A percentile compares a stretch with the other conserved stretches of the same genome.
These are phyloP conservation scores for Pueraria montana DNA, from an alignment of 306 rosid species.

Conservation along the genomic window DNA sequence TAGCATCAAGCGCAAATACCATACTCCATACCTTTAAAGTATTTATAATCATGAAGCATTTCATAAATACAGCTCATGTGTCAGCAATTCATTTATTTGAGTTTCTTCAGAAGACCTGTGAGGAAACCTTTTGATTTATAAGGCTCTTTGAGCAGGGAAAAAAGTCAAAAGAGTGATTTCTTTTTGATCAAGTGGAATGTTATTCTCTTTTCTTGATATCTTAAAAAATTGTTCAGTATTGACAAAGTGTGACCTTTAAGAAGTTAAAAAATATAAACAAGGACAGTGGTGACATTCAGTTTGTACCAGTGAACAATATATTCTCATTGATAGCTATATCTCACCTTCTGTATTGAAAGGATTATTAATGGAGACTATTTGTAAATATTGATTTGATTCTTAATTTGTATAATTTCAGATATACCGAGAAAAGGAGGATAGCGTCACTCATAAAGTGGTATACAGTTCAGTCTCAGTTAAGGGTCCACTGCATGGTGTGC, in stretches of 20 bases:
- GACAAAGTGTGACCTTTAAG: not conserved
- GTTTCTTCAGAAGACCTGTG: conserved; percentile 7
- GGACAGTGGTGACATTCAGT: conserved; percentile 12
- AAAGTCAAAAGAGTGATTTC: not conserved
- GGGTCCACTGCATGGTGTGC: conserved; percentile 80
- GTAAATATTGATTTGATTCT: conserved; percentile 41
- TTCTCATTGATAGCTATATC: conserved; percentile 27
- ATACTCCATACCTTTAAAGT: not conserved
- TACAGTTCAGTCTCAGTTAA: conserved; percentile 68
- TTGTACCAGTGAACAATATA: conserved; percentile 5
- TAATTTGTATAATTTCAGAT: conserved; percentile 63
- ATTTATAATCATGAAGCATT: conserved; percentile 12
- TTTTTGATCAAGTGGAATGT: not conserved
- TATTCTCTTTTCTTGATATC: conserved; percentile 3
- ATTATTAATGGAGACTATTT: conserved; percentile 6
- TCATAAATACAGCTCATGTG: conserved; percentile 26
- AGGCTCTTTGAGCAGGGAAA: conserved; percentile 15
- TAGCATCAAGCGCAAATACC: not conserved
- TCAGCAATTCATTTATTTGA: conserved; percentile 32
- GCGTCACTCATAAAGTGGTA: conserved; percentile 63
- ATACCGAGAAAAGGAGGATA: conserved; percentile 84
- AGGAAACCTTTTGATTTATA: conserved; percentile 6
- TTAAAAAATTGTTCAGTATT: conserved; percentile 16
- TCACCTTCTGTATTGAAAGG: conserved; percentile 30
- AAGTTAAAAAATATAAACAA: not conserved